Conservation (phyloP, 257 asterid genomes). For the Cynanchum wilfordii region DNA sequence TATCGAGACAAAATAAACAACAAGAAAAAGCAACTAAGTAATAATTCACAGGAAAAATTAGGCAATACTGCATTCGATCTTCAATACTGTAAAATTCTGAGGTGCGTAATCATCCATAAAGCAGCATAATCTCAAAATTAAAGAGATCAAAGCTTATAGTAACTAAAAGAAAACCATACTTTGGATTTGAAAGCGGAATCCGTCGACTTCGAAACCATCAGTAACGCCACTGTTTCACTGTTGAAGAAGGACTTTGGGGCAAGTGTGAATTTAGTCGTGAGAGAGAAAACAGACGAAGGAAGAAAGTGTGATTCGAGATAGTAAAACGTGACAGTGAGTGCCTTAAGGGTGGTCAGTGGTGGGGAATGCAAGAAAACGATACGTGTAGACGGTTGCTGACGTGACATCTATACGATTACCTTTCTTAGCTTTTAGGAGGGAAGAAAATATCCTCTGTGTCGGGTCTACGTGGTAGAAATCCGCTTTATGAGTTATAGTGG, state of each 20-base stretch:
- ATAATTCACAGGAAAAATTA: neutral
- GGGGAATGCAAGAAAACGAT: neutral
- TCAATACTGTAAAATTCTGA: neutral
- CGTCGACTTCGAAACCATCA: constrained; percentile 13
- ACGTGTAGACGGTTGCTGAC: constrained; percentile 8
- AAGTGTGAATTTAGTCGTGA: neutral
- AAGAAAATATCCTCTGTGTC: neutral
- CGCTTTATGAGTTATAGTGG: neutral
- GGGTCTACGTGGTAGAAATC: neutral
- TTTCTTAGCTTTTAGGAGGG: neutral
- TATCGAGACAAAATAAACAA: neutral
- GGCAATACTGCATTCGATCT: neutral
- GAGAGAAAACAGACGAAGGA: neutral
- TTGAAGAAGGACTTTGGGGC: neutral
- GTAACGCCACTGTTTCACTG: neutral
- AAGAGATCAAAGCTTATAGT: neutral
- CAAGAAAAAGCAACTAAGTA: neutral
- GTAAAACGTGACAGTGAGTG: neutral
- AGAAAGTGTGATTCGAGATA: neutral
- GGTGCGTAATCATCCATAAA: neutral
- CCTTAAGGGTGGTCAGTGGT: neutral
- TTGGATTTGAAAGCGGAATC: constrained; percentile 15
- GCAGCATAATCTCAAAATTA: neutral
- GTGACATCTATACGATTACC: neutral
- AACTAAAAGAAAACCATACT: constrained; percentile 1